A percentile compares a stretch with the other conserved stretches of the same genome.
phyloP scores from a whole-genome alignment of 2,329 filamentous ascomycete genomes.

The Epichloe hybrida region DNA sequence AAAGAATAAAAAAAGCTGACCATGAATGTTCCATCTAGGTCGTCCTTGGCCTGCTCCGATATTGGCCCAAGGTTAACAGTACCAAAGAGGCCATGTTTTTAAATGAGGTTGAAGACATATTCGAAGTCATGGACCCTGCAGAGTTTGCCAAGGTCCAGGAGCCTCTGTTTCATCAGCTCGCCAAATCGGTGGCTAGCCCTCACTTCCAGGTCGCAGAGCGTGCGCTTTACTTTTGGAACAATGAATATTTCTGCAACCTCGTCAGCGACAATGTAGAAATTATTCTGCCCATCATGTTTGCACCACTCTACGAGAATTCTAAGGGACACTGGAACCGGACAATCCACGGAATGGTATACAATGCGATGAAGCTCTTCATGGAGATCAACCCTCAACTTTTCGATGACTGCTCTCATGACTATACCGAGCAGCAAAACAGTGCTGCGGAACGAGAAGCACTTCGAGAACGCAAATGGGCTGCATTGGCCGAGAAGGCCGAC shows the following conservation, averaged over 20 bases:
- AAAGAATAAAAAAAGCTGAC: neutral
- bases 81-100: conserved; percentile 99
- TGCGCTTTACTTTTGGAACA: conserved; percentile 99
- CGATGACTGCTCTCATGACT: conserved; percentile 96
- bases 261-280: conserved; percentile 98
- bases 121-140: conserved; percentile 97
- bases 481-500: conserved; percentile 67
- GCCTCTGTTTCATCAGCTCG: conserved; percentile 89
- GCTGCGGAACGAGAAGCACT: conserved; percentile 71
- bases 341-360: conserved; percentile 99
- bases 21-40: conserved; percentile 40
- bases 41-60: conserved; percentile 83
- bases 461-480: conserved; percentile 81
- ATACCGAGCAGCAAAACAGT: conserved; percentile 90
- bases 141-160: conserved; percentile 99
- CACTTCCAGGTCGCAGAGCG: conserved; percentile 98
- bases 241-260: conserved; percentile 98
- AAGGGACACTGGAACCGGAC: conserved; percentile 99
- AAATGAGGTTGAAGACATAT: conserved; percentile 98
- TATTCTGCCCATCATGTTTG: conserved; percentile 98
- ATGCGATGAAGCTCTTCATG: conserved; percentile 99
- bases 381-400: conserved; percentile 98
- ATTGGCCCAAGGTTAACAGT: conserved; percentile 99
- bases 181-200: conserved; percentile 94
- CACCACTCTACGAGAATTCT: conserved; percentile 93